These are phyloP conservation scores for Berkeleyomyces rouxiae DNA, from an alignment of 2,329 filamentous ascomycete species.

Conservation along the genomic window DNA sequence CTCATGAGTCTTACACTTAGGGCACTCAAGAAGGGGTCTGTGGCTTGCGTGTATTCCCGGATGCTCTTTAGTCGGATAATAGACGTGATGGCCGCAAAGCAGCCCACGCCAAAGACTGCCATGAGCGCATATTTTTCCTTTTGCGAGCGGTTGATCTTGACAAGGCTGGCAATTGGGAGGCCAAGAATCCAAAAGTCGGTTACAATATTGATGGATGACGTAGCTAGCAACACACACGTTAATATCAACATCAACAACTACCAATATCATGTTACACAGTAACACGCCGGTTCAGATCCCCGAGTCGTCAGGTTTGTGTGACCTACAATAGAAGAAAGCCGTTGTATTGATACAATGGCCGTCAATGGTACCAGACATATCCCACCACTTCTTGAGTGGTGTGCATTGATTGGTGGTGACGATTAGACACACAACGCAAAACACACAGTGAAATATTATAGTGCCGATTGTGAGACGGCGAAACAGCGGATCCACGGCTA, in stretches of 20 bases:
- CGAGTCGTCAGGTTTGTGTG: neutral
- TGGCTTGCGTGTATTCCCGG: slow-evolving; percentile 22
- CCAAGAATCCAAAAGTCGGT: slow-evolving; percentile 30
- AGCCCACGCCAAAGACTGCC: slow-evolving; percentile 26
- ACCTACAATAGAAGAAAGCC: slow-evolving; percentile 26
- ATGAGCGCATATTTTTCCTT: slow-evolving; percentile 34
- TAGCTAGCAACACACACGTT: slow-evolving; percentile 18
- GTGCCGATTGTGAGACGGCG: slow-evolving; percentile 18
- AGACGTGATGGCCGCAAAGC: slow-evolving; percentile 23
- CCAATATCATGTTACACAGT: neutral
- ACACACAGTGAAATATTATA: slow-evolving; percentile 24
- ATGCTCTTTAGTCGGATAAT: slow-evolving; percentile 26
- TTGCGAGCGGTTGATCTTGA: slow-evolving; percentile 29
- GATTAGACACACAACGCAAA: slow-evolving; percentile 25
- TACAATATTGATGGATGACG: slow-evolving; percentile 28
- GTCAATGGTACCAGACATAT: slow-evolving; percentile 19
- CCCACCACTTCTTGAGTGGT: slow-evolving; percentile 28
- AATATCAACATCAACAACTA: neutral
- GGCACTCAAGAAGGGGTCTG: slow-evolving; percentile 21
- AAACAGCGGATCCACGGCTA: slow-evolving; percentile 11
- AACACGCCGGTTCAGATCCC: neutral
- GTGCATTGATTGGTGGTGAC: slow-evolving; percentile 26
- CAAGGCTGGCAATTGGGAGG: slow-evolving; percentile 28
- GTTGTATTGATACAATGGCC: slow-evolving; percentile 27
- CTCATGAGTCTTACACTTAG: slow-evolving; percentile 16